Percentiles rank a stretch among this genome's conserved stretches.
These are phyloP conservation scores for Suillus bovinus DNA, from an alignment of 768 basidiomycete species.

Conservation along the genomic window DNA sequence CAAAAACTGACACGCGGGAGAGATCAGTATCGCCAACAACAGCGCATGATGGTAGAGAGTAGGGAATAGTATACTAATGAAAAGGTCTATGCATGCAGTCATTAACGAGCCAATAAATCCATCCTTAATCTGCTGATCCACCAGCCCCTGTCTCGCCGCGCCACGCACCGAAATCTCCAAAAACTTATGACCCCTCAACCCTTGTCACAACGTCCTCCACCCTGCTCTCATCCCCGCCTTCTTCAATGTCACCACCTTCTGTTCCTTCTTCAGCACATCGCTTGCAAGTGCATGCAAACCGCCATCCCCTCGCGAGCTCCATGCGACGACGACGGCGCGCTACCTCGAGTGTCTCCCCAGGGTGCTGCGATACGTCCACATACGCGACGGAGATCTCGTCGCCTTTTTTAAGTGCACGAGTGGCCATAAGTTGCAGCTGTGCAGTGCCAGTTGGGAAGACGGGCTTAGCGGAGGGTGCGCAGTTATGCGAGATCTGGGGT, in stretches of 20 bases:
- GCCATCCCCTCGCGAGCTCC: constrained; percentile 82
- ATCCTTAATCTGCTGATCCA: neutral
- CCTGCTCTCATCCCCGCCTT: constrained; percentile 52
- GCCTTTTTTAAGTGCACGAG: constrained; percentile 65
- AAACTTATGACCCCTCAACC: constrained; percentile 27
- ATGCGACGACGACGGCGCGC: constrained; percentile 65
- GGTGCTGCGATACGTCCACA: constrained; percentile 62
- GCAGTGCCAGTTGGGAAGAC: constrained; percentile 66
- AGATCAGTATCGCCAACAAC: neutral
- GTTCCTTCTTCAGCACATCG: constrained; percentile 60
- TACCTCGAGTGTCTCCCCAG: constrained; percentile 52
- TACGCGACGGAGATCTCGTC: constrained; percentile 77
- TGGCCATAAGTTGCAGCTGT: constrained; percentile 70
- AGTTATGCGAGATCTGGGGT: constrained; percentile 66
- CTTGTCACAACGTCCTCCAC: constrained; percentile 39
- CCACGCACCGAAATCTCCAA: neutral
- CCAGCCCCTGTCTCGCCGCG: neutral
- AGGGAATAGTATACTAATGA: neutral
- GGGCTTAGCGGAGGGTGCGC: constrained; percentile 64
- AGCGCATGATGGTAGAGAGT: neutral
- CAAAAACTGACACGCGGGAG: neutral
- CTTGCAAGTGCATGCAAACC: constrained; percentile 72
- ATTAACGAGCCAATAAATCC: constrained; percentile 9
- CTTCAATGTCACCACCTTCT: constrained; percentile 34
- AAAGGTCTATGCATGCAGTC: constrained; percentile 1